Conservation (phyloP, 306 rosid species). For the Cucurbita pepo region DNA sequence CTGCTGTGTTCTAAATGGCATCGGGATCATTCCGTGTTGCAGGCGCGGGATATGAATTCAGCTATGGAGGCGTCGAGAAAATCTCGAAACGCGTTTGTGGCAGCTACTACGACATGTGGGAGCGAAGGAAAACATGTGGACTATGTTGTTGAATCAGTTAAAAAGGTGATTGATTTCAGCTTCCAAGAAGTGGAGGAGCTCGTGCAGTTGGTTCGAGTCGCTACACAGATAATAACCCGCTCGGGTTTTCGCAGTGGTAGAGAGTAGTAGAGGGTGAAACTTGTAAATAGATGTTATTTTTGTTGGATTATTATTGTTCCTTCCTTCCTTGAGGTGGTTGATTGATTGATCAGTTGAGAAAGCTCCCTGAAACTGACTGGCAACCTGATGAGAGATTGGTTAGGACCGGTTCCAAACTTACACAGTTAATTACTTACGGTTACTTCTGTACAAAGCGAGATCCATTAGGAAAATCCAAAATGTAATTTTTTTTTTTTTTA, state of each 20-base stretch:
- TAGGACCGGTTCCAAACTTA: background rate
- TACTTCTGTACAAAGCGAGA: slow-evolving; percentile 80
- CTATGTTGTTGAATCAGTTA: slow-evolving; percentile 32
- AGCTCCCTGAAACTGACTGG: background rate
- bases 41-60: slow-evolving; percentile 2
- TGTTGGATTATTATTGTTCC: background rate
- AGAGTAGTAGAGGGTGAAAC: slow-evolving; percentile 26
- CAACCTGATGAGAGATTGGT: background rate
- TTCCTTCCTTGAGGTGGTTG: background rate
- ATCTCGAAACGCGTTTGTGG: slow-evolving; percentile 37
- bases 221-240: slow-evolving; percentile 38
- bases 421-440: slow-evolving; percentile 26
- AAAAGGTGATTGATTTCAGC: slow-evolving; percentile 56
- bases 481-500: background rate
- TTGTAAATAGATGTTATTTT: slow-evolving; percentile 26
- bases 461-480: slow-evolving; percentile 39
- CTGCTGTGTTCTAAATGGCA: background rate
- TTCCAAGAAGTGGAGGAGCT: slow-evolving; percentile 75
- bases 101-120: slow-evolving; percentile 21
- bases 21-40: background rate
- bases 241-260: slow-evolving; percentile 47
- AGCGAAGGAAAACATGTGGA: slow-evolving; percentile 37
- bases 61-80: slow-evolving; percentile 15
- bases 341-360: background rate
- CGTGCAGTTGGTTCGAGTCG: slow-evolving; percentile 35